A percentile compares a stretch with the other conserved stretches of the same genome.
Conservation (phyloP, 1,284 basidiomycete species). For the Phenoliferia sp. region DNA sequence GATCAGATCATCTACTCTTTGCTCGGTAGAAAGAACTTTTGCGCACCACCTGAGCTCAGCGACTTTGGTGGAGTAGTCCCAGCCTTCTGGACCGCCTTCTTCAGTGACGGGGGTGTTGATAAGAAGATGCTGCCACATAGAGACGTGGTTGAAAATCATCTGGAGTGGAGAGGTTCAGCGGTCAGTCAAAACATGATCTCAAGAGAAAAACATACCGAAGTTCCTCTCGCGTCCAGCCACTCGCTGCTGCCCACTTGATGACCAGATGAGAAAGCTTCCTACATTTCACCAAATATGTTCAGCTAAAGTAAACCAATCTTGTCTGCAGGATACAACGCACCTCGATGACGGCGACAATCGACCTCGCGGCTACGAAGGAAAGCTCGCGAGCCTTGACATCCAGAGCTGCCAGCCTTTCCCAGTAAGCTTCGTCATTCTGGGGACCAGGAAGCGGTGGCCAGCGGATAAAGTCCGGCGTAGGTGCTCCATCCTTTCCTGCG, state of each 20-base stretch:
- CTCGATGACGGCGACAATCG: not conserved
- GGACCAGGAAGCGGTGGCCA: not conserved
- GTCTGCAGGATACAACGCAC: not conserved
- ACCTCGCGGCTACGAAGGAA: not conserved
- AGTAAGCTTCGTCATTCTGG: not conserved
- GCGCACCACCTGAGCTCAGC: not conserved
- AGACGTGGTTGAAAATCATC: not conserved
- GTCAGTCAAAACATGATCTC: not conserved
- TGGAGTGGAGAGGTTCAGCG: not conserved
- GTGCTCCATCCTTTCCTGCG: not conserved
- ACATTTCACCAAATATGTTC: not conserved
- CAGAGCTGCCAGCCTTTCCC: not conserved
- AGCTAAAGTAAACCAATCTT: not conserved
- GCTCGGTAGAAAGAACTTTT: not conserved
- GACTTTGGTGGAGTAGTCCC: not conserved
- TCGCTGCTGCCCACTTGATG: not conserved
- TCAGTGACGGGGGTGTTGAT: not conserved
- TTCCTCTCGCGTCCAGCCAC: not conserved
- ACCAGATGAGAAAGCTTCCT: not conserved
- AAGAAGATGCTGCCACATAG: not conserved
- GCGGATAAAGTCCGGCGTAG: not conserved
- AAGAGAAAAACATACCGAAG: not conserved
- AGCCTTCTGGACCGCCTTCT: not conserved
- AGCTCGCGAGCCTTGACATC: not conserved
- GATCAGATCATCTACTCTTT: not conserved